Base-by-base conservation (phyloP, 2,329 filamentous ascomycete species). In the Ophiostoma quercus region DNA sequence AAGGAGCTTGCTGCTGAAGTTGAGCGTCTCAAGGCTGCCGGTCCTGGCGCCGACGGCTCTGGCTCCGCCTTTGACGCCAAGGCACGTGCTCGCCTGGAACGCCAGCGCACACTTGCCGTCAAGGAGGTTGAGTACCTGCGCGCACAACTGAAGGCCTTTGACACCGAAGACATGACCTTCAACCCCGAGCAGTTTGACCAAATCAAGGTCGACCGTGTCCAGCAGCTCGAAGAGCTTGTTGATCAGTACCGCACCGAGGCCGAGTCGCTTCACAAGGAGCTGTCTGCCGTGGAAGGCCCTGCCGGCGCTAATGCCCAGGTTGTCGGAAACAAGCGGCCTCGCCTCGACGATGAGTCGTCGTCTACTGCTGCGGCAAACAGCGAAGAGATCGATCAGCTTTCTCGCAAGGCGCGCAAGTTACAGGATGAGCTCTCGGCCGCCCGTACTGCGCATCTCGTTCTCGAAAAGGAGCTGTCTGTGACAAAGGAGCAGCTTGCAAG, bases 61-160 rank as follows among this genome's bases (percentile, higher is more conserved):
- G 39, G 7, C 8, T n/a, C 65, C 14, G 65, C 39, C 11, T 41
- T 39, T 9, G 69, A 67, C 9, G 90, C 92, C 75, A 90, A 93
- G 79, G 85, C 86, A 1, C 89, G 88, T 62, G 82, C 90, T 68
- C 87, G 95, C 41, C 81, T 97, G 0, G 94, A 99, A 75, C 86
- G 95, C 71, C 94, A 98, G 77, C 91, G 92, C 71, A 87, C 85
- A 0, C 84, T 99, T 8, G 92, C 94, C 0, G 84, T 92, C 32
- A 97, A 97, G 77, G 96, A 99, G 77, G 92, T 95, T 0, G 94
- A 97, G 74, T 97, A 96, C 77, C 85, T 99, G 7, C 91, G 95
- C 29, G 94, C 92, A 0, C 95, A 99, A 78, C 84, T 98, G 69
- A 94, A 94, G 79, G 90, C 91, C 0, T 90, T 96, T 71, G 92